These are phyloP conservation scores for Penicillium aurantiogriseum DNA, from an alignment of 2,329 filamentous ascomycete genomes.

Conservation along the genomic window DNA sequence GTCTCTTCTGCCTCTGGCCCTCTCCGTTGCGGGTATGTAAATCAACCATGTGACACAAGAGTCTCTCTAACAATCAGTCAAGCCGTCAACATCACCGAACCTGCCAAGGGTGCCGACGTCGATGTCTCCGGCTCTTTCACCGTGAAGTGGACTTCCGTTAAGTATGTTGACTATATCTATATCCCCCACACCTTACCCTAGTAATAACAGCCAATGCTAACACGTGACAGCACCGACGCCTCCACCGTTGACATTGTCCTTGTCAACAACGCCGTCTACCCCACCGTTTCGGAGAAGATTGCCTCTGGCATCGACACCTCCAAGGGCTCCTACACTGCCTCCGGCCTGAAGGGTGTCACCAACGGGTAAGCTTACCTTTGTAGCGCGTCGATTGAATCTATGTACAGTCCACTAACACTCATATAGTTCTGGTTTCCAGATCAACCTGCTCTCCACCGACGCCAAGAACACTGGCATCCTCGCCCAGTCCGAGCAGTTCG, in stretches of 20 bases:
- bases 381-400: too few relatives aligned
- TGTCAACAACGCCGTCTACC: conserved; percentile 40
- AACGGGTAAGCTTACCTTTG: conserved; percentile 20
- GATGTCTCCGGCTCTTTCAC: conserved; percentile 35
- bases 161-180: conserved; percentile 23
- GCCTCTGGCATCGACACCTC: conserved; percentile 38
- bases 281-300: conserved; percentile 33
- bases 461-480: conserved; percentile 41
- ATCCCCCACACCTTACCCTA: not conserved
- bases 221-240: conserved; percentile 37
- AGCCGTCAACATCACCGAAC: conserved; percentile 39
- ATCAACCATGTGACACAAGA: not conserved
- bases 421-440: conserved; percentile 38
- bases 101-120: conserved; percentile 31
- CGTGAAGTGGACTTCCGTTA: conserved; percentile 42
- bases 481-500: conserved; percentile 41
- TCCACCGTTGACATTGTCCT: conserved; percentile 42
- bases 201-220: not conserved
- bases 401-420: conserved; percentile 1
- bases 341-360: conserved; percentile 26
- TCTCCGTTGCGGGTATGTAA: conserved; percentile 29
- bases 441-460: conserved; percentile 40
- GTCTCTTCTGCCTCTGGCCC: conserved; percentile 28
- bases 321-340: conserved; percentile 37
- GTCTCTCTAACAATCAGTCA: not conserved